These are phyloP conservation scores for Sisymbrium altissimum DNA, from an alignment of 345 rosid genomes.

Conservation along the genomic window DNA sequence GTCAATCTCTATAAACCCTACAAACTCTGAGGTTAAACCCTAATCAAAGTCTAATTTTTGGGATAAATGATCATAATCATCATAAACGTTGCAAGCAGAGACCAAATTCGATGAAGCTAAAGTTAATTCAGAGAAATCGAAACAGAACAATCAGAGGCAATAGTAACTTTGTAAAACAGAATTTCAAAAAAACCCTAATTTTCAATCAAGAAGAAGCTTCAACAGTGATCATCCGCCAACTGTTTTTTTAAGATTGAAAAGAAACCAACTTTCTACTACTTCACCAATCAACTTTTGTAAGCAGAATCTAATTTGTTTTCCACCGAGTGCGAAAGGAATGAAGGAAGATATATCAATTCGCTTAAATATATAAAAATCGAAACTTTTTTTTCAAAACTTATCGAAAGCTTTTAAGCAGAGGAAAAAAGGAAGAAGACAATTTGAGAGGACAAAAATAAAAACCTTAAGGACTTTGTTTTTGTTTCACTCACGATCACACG, in stretches of 20 bases:
- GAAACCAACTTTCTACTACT: slow-evolving; percentile 17
- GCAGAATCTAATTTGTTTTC: not conserved
- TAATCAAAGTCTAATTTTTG: not conserved
- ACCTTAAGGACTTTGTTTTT: not conserved
- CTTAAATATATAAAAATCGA: not conserved
- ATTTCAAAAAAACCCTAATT: not conserved
- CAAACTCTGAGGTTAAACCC: not conserved
- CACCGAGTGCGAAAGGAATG: not conserved
- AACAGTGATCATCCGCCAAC: slow-evolving; percentile 19
- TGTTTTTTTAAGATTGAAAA: not conserved
- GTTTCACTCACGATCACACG: slow-evolving; percentile 15
- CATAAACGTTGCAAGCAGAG: not conserved
- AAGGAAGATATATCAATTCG: not conserved
- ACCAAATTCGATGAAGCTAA: not conserved
- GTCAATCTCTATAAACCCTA: not conserved
- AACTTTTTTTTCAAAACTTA: not conserved
- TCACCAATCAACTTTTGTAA: not conserved
- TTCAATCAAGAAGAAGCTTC: not conserved
- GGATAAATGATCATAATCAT: not conserved
- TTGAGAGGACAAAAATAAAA: not conserved
- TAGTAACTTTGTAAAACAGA: not conserved
- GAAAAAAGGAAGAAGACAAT: not conserved
- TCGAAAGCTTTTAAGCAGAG: not conserved
- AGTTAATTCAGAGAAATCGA: not conserved
- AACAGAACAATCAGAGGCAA: not conserved